These are phyloP conservation scores for Tylopilus subfusipes DNA, from an alignment of 768 basidiomycete genomes.

Conservation along the genomic window DNA sequence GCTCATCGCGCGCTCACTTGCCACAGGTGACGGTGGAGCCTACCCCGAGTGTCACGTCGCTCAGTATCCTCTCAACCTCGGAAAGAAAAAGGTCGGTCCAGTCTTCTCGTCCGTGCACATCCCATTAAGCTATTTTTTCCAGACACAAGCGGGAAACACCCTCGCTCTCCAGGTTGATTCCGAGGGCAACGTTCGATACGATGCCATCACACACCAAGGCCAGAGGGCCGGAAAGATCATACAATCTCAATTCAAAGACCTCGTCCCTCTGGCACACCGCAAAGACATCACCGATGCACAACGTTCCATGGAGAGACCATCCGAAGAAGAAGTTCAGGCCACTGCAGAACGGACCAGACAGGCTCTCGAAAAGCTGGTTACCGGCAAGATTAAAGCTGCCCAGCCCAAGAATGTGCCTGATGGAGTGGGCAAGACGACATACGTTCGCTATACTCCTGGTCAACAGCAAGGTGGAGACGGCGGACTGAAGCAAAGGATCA, in stretches of 20 bases:
- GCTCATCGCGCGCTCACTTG: neutral
- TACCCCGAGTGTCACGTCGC: slow-evolving; percentile 96
- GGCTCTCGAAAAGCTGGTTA: slow-evolving; percentile 90
- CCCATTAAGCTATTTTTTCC: slow-evolving; percentile 2
- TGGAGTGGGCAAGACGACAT: slow-evolving; percentile 76
- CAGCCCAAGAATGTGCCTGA: slow-evolving; percentile 95
- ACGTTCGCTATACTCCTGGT: slow-evolving; percentile 95
- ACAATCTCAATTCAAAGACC: slow-evolving; percentile 96
- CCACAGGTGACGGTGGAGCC: slow-evolving; percentile 74
- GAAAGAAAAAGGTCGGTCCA: slow-evolving; percentile 80
- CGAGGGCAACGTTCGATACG: slow-evolving; percentile 95
- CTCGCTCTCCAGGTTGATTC: slow-evolving; percentile 94
- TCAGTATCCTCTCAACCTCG: slow-evolving; percentile 95
- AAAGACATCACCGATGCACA: slow-evolving; percentile 79
- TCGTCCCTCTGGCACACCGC: slow-evolving; percentile 86
- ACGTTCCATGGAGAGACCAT: slow-evolving; percentile 83
- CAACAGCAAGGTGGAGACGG: slow-evolving; percentile 66
- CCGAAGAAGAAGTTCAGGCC: slow-evolving; percentile 87
- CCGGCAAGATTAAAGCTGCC: slow-evolving; percentile 96
- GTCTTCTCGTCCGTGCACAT: neutral
- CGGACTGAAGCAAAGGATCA: slow-evolving; percentile 88
- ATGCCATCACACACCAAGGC: slow-evolving; percentile 95
- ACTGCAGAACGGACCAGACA: slow-evolving; percentile 88
- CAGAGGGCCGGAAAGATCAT: slow-evolving; percentile 82
- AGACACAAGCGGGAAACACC: slow-evolving; percentile 92